Evolutionary conservation across 1,139 yeast genomes (phyloP).

Genomic region (Pneumocystis wakefieldiae): DNA sequence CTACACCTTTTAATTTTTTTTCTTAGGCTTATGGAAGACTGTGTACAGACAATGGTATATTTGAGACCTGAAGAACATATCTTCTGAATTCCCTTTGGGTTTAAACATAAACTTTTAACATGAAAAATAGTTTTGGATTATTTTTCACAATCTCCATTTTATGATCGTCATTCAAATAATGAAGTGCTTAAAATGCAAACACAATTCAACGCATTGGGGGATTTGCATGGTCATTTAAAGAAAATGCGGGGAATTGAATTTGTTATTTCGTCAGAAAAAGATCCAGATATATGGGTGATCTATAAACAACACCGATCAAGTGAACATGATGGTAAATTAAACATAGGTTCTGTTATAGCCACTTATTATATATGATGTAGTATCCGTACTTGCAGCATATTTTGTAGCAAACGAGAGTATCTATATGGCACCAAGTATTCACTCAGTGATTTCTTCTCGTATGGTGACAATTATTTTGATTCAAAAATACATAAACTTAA

Average conservation of each 20-base stretch:
- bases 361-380: neutral
- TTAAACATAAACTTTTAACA: neutral
- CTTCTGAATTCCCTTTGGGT: too few relatives aligned
- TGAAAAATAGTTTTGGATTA: conserved; percentile 46
- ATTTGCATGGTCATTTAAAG: conserved; percentile 38
- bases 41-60: conserved; percentile 54
- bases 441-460: conserved; percentile 42
- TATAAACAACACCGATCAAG: conserved; percentile 59
- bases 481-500: conserved; percentile 12
- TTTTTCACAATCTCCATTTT: conserved; percentile 85
- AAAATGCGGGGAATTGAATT: conserved; percentile 83
- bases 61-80: too few relatives aligned
- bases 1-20: neutral
- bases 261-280: conserved; percentile 45
- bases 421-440: conserved; percentile 69
- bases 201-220: conserved; percentile 55
- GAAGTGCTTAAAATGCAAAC: conserved; percentile 92
- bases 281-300: conserved; percentile 86
- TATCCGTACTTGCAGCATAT: conserved; percentile 51
- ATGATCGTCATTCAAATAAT: conserved; percentile 83
- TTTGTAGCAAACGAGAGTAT: conserved; percentile 84
- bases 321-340: conserved; percentile 28
- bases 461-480: conserved; percentile 24
- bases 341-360: too few relatives aligned
- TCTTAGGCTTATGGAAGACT: conserved; percentile 59